These are phyloP conservation scores for Nepenthes gracilis DNA, from an alignment of 148 eudicot genomes.

Conservation along the genomic window DNA sequence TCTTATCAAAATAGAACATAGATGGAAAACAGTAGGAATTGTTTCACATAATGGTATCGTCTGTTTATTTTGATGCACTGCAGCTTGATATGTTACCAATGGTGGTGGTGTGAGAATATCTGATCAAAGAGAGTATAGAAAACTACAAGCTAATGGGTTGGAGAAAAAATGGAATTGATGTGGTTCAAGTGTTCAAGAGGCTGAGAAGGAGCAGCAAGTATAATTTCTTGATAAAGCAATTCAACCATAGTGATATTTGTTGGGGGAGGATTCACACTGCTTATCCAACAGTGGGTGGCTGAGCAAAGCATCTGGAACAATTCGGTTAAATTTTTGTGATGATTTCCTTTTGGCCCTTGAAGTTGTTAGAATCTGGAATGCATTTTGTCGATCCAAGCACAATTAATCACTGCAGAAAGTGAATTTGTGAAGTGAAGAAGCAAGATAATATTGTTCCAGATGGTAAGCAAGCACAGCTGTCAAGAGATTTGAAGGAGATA, in stretches of 20 bases:
- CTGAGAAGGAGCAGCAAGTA: slow-evolving; percentile 34
- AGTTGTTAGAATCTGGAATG: slow-evolving; percentile 1
- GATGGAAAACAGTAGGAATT: neutral
- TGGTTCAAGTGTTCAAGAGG: slow-evolving; percentile 29
- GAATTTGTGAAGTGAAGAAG: slow-evolving; percentile 72
- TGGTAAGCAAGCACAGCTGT: slow-evolving; percentile 69
- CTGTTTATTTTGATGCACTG: slow-evolving; percentile 10
- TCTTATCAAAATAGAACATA: neutral
- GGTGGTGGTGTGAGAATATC: slow-evolving; percentile 40
- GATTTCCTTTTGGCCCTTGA: neutral
- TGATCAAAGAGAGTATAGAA: slow-evolving; percentile 42
- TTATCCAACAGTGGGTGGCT: slow-evolving; percentile 35
- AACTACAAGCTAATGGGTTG: slow-evolving; percentile 46
- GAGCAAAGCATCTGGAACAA: slow-evolving; percentile 52
- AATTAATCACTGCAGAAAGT: slow-evolving; percentile 45
- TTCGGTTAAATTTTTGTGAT: neutral
- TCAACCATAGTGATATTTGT: slow-evolving; percentile 34
- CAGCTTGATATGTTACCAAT: slow-evolving; percentile 56
- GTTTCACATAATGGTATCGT: neutral
- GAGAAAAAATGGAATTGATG: slow-evolving; percentile 45
- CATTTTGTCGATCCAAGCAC: slow-evolving; percentile 40
- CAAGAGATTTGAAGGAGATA: slow-evolving; percentile 87
- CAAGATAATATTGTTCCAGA: slow-evolving; percentile 79
- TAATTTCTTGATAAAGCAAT: slow-evolving; percentile 42
- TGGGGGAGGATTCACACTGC: slow-evolving; percentile 46